These are phyloP conservation scores for Acanthochlamys bracteata DNA, from an alignment of 106 monocot species.

Conservation along the genomic window DNA sequence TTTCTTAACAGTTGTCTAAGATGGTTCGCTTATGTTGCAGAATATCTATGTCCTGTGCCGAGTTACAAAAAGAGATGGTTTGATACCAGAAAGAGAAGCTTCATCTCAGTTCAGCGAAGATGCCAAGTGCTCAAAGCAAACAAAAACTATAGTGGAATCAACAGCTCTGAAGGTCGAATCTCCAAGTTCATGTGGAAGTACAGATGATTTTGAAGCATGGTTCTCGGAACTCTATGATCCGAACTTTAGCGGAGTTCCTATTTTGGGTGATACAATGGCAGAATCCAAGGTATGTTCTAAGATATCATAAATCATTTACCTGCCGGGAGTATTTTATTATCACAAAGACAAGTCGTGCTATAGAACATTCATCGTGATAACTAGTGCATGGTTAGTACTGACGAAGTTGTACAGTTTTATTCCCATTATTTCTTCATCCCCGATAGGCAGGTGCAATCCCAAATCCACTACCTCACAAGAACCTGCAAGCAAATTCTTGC, in stretches of 20 bases:
- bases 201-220: constrained; percentile 39
- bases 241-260: constrained; percentile 4
- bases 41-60: constrained; percentile 78
- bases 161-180: constrained; percentile 5
- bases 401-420: too few relatives aligned
- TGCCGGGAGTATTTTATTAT: not conserved
- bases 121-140: constrained; percentile 7
- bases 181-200: constrained; percentile 16
- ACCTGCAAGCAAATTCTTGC: too few relatives aligned
- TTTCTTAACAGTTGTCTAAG: too few relatives aligned
- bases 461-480: too few relatives aligned
- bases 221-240: constrained; percentile 41
- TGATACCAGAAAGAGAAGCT: constrained; percentile 19
- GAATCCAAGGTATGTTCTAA: constrained; percentile 21
- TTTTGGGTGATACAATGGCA: constrained; percentile 15
- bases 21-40: constrained; percentile 19
- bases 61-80: constrained; percentile 62
- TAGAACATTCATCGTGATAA: too few relatives aligned
- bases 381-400: too few relatives aligned
- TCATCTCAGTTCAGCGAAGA: not conserved
- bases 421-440: too few relatives aligned
- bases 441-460: too few relatives aligned
- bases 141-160: not conserved
- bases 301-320: not conserved
- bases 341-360: too few relatives aligned